Evolutionary conservation across 2,329 filamentous ascomycete genomes (phyloP), one percentile per base, ranked within the genome.

Genomic region (Fusarium verrucosum): DNA sequence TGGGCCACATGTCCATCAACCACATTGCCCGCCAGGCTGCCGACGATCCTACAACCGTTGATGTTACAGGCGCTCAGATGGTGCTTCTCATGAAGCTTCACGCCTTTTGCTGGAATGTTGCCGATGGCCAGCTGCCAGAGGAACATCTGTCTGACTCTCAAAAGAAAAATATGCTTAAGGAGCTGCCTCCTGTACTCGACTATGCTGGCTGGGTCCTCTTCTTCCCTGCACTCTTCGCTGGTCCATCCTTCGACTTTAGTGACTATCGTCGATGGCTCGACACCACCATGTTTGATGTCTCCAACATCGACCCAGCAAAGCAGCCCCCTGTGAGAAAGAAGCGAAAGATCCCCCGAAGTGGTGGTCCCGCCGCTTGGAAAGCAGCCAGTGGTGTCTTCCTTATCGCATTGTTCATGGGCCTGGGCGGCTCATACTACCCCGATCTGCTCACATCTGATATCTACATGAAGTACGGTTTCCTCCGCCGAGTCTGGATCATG

Each of bases 21-120:
- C 95, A 99, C 76, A 89, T 99, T 62, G 81, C 87, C 56, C 91
- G 96, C 35, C 92, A 96, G 77, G 85, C 88, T 35, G 80, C 85
- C 35, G 83, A 90, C 69, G 83, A 87, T 61, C 86, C 91, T 0
- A 83, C 85, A 35, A 78, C 80, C 3, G 83, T 97, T 58, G 95
- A 99, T 75, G 94, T 99, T 69, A 97, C 94, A 1, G 94, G 91
- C 36, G 93, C 94, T 2, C 95, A 99, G 77, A 99, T 99, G 95
- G 95, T 99, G 30, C 80, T 98, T 70, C 89, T 98, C 64, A 99
- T 99, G 92, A 99, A 99, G 78, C 87, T 99, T 32, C 92, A 89
- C 20, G 91, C 94, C 7, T 99, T 99, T 74, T 96, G 92, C 80
- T 99, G 95, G 95, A 98, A 98, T 74, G 89, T 98, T 10, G 93